Evolutionary conservation across 1,284 basidiomycete species (phyloP), one percentile per base, ranked within the genome.

Genomic region (Omphalotus olearius): DNA sequence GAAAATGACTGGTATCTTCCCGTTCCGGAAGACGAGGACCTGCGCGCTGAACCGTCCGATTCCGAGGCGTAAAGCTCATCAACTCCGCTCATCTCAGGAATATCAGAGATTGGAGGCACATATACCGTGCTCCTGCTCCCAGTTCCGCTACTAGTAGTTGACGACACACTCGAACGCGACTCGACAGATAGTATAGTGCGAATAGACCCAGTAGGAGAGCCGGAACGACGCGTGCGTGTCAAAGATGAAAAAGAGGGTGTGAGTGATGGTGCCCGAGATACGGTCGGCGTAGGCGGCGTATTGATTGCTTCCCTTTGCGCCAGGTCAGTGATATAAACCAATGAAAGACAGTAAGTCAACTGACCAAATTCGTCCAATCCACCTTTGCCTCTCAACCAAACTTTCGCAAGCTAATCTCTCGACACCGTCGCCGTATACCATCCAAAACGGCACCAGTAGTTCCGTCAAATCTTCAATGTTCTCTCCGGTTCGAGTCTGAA

Each of bases 341-440:
- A 18, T 46, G 50, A 52, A 41, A 42, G 36, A 4, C 30, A 10
- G 3, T 7, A 14, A 54, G 43, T 54, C 51, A 38, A 25, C 83
- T 45, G 60, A 91, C 92, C 89, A 93, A 47, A 95, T 80, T 2
- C 89, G 80, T 59, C 85, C 88, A 18, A 93, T 88, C 92, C 93
- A 94, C 66, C 86, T 80, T 45, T 91, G 87, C 56, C 92, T 75
- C 61, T 93, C 89, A 52, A 86, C 66, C 4, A 91, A 79, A 55
- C 88, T 92, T 61, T 93, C 91, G 17, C 89, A 85, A 1, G 84
- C 92, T 10, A 95, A 64, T 10, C 91, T 71, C 65, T 95, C 93
- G 1, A 91, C 83, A 2, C 92, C 92, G 65, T 95, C 93, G 16
- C 79, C 78, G 62, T 95, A 95, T 30, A 92, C 63, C 70, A 95